Evolutionary conservation across 495 filamentous ascomycete genomes (phyloP).

Genomic region (Xylona heveae): DNA sequence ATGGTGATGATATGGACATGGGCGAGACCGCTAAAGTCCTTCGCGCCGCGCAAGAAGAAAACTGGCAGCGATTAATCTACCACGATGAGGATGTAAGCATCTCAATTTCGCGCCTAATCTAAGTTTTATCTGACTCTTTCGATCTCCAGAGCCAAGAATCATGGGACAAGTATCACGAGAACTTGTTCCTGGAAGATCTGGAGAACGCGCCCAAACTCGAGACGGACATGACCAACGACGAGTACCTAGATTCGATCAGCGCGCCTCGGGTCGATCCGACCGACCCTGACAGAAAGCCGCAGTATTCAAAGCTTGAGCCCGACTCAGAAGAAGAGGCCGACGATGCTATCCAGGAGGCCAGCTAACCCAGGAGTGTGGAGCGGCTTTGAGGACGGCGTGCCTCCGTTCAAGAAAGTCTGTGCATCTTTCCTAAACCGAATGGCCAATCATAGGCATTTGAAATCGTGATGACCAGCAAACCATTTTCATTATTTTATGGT

Average conservation of each 20-base stretch:
- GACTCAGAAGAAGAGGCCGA: no score
- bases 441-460: no score
- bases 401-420: no score
- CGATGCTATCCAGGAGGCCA: no score
- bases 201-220: slow-evolving; percentile 26
- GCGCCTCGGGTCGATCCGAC: no score
- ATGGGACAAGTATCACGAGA: slow-evolving; percentile 35
- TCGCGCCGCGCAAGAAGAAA: slow-evolving; percentile 41
- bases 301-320: no score
- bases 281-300: no score
- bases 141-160: slow-evolving; percentile 30
- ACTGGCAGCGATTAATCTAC: slow-evolving; percentile 42
- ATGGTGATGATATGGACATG: slow-evolving; percentile 25
- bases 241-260: slow-evolving; percentile 45
- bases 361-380: no score
- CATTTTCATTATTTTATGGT: no score
- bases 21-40: slow-evolving; percentile 31
- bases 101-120: neutral
- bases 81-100: slow-evolving; percentile 40
- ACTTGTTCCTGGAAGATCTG: slow-evolving; percentile 32
- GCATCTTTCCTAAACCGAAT: no score
- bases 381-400: no score
- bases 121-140: slow-evolving; percentile 9
- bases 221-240: slow-evolving; percentile 28
- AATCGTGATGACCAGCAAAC: no score